Evolutionary conservation across 2,329 filamentous ascomycete species (phyloP).

Genomic region (Verticillium albo-atrum): DNA sequence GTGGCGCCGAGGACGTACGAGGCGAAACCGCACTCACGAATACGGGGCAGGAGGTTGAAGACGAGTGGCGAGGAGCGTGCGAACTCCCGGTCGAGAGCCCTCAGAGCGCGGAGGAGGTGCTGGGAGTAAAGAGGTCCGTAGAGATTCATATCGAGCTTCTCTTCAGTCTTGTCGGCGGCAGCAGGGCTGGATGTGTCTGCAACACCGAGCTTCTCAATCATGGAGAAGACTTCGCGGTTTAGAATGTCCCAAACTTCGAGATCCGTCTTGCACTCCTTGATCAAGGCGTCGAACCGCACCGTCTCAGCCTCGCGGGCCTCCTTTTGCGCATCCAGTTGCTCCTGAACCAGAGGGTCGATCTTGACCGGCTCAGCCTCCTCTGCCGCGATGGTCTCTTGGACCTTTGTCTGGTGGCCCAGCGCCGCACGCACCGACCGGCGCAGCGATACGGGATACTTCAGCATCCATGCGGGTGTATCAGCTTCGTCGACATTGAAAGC

Average conservation of each 20-base stretch:
- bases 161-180: slow-evolving; percentile 3
- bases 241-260: slow-evolving; percentile 63
- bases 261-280: slow-evolving; percentile 56
- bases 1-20: slow-evolving; percentile 70
- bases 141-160: slow-evolving; percentile 43
- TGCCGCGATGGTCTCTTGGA: neutral
- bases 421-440: slow-evolving; percentile 33
- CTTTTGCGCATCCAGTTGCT: slow-evolving; percentile 25
- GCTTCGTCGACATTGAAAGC: neutral
- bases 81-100: slow-evolving; percentile 54
- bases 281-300: slow-evolving; percentile 44
- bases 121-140: slow-evolving; percentile 63
- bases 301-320: slow-evolving; percentile 42
- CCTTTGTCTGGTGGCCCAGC: slow-evolving; percentile 9
- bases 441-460: slow-evolving; percentile 34
- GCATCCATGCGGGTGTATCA: slow-evolving; percentile 14
- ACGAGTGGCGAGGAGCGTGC: slow-evolving; percentile 51
- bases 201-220: slow-evolving; percentile 53
- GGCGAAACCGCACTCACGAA: slow-evolving; percentile 63
- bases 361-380: neutral
- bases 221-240: slow-evolving; percentile 61
- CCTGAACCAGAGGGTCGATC: slow-evolving; percentile 3
- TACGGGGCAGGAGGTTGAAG: slow-evolving; percentile 58
- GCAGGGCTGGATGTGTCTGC: slow-evolving; percentile 15
- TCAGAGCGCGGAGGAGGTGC: slow-evolving; percentile 53